phyloP scores from a whole-genome alignment of 2,329 filamentous ascomycete species.

The Botrytis porri region DNA sequence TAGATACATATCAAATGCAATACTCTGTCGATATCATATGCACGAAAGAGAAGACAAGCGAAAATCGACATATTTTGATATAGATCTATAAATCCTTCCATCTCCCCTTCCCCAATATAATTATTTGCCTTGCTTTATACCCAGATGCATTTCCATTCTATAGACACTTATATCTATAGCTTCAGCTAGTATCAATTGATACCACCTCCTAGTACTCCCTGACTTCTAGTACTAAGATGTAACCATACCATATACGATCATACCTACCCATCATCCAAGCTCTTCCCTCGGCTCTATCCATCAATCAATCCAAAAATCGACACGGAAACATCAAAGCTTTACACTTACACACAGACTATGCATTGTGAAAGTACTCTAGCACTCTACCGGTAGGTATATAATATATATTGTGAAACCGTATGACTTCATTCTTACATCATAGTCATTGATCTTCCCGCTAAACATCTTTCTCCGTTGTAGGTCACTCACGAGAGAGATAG shows the following conservation, averaged over 20 bases:
- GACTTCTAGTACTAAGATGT: not conserved
- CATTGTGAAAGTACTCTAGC: too few species aligned
- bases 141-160: not conserved
- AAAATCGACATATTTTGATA: not conserved
- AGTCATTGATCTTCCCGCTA: not conserved
- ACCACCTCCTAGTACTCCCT: not conserved
- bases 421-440: conserved; percentile 4
- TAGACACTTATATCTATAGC: not conserved
- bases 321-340: not conserved
- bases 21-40: not conserved
- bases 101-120: not conserved
- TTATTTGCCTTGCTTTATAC: not conserved
- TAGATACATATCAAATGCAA: not conserved
- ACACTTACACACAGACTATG: not conserved
- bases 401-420: not conserved
- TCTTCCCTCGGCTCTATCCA: not conserved
- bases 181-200: not conserved
- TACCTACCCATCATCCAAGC: not conserved
- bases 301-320: not conserved
- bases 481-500: too few species aligned
- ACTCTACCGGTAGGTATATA: too few species aligned
- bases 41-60: not conserved
- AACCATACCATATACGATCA: not conserved
- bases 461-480: not conserved
- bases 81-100: not conserved